A percentile compares a stretch with the other conserved stretches of the same genome.
Conservation (phyloP, 257 asterid species). For the Paulownia fortunei region DNA sequence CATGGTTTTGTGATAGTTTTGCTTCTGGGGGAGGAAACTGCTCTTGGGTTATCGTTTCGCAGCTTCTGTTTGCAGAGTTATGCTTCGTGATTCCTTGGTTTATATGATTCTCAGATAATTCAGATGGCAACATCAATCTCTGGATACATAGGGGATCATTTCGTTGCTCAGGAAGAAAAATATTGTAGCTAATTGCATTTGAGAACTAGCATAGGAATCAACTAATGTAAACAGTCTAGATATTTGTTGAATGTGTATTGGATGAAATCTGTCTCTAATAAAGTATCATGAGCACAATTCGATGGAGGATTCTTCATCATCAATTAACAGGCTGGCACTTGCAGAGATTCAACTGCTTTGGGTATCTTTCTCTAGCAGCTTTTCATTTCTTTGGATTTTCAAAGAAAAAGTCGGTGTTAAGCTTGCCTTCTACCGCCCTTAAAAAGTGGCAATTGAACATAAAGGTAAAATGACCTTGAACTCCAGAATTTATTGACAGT, state of each 20-base stretch:
- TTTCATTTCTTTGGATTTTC: background rate
- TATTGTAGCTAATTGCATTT: background rate
- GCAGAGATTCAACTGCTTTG: background rate
- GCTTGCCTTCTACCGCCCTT: background rate
- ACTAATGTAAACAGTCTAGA: background rate
- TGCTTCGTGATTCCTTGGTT: background rate
- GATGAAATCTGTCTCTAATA: background rate
- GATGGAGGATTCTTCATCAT: background rate
- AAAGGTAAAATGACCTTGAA: background rate
- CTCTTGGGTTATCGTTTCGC: background rate
- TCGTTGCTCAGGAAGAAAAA: background rate
- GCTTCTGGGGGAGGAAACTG: background rate
- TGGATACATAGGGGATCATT: background rate
- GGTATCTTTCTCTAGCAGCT: conserved; percentile 9
- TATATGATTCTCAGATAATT: background rate
- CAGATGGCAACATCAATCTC: conserved; percentile 2
- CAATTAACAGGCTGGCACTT: background rate
- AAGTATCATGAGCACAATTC: background rate
- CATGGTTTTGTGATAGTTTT: background rate
- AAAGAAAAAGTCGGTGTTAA: background rate
- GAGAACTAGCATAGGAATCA: background rate
- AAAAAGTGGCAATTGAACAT: background rate
- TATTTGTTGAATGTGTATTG: conserved; percentile 8
- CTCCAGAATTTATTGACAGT: background rate
- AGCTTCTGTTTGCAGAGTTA: background rate